These are phyloP conservation scores for Phytophthora melonis DNA, from an alignment of 352 stramenopile species.

Conservation along the genomic window DNA sequence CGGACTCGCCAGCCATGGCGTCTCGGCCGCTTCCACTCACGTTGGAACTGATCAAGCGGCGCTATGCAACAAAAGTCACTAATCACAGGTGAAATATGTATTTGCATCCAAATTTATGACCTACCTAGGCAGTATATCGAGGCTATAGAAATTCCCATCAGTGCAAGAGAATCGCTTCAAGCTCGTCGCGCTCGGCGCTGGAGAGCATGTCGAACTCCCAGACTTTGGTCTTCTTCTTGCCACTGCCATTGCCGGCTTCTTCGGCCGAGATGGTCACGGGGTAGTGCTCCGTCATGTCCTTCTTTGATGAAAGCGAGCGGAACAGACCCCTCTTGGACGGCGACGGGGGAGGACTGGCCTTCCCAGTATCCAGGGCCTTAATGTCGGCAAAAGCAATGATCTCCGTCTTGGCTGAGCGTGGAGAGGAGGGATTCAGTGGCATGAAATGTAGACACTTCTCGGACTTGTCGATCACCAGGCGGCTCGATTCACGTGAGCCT, in stretches of 20 bases:
- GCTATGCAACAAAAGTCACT: not conserved
- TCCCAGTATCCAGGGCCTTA: constrained; percentile 35
- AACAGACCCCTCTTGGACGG: constrained; percentile 35
- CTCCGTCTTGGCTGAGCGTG: constrained; percentile 29
- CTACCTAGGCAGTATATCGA: not conserved
- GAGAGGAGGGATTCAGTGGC: not conserved
- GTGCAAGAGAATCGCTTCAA: not conserved
- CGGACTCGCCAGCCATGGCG: constrained; percentile 18
- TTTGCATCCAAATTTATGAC: not conserved
- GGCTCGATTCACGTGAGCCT: constrained; percentile 35
- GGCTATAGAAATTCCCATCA: not conserved
- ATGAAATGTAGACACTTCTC: constrained; percentile 23
- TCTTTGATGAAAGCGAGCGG: constrained; percentile 41
- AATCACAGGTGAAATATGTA: not conserved
- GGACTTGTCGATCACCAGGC: constrained; percentile 42
- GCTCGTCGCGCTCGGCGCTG: not conserved
- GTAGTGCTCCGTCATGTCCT: constrained; percentile 13
- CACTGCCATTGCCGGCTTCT: not conserved
- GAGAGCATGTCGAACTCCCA: constrained; percentile 1
- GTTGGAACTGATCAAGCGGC: not conserved
- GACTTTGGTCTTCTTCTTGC: constrained; percentile 2
- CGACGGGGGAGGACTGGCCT: constrained; percentile 7
- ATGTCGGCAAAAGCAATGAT: constrained; percentile 49
- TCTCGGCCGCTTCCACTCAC: constrained; percentile 5
- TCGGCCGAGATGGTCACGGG: not conserved